A percentile compares a stretch with the other conserved stretches of the same genome.
Evolutionary conservation across 2,329 filamentous ascomycete genomes (phyloP).

Genomic region (Westerdykella ornata): DNA sequence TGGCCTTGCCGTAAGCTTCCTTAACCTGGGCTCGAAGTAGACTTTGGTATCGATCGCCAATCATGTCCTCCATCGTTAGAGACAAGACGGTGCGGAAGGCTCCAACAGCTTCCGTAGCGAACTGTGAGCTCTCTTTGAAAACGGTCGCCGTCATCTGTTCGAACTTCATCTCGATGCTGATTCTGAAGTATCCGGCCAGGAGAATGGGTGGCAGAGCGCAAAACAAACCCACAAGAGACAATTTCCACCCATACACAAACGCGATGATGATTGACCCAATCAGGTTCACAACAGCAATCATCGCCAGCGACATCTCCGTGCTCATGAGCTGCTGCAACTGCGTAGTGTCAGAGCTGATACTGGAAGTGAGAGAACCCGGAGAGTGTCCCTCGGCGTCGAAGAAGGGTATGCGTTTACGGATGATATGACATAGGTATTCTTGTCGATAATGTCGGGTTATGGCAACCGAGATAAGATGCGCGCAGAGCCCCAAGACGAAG

Average conservation of each 20-base stretch:
- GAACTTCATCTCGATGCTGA: conserved; percentile 58
- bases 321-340: conserved; percentile 58
- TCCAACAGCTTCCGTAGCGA: conserved; percentile 66
- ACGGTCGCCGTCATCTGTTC: conserved; percentile 62
- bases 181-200: conserved; percentile 44
- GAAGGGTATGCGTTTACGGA: conserved; percentile 54
- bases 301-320: conserved; percentile 52
- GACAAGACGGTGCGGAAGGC: conserved; percentile 67
- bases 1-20: conserved; percentile 55
- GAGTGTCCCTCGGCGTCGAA: conserved; percentile 57
- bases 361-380: conserved; percentile 54
- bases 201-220: conserved; percentile 51
- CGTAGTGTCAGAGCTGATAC: conserved; percentile 51
- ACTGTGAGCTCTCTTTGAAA: conserved; percentile 65
- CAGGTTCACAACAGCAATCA: conserved; percentile 61
- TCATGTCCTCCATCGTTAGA: conserved; percentile 62
- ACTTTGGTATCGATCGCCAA: conserved; percentile 54
- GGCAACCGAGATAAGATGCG: conserved; percentile 25
- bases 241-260: conserved; percentile 70
- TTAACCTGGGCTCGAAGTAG: conserved; percentile 55
- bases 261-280: conserved; percentile 59
- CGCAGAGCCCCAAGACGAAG: conserved; percentile 41
- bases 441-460: conserved; percentile 50
- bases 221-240: conserved; percentile 60
- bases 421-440: conserved; percentile 56